These are phyloP conservation scores for Rachicladosporium sp. DNA, from an alignment of 2,329 filamentous ascomycete genomes.

Conservation along the genomic window DNA sequence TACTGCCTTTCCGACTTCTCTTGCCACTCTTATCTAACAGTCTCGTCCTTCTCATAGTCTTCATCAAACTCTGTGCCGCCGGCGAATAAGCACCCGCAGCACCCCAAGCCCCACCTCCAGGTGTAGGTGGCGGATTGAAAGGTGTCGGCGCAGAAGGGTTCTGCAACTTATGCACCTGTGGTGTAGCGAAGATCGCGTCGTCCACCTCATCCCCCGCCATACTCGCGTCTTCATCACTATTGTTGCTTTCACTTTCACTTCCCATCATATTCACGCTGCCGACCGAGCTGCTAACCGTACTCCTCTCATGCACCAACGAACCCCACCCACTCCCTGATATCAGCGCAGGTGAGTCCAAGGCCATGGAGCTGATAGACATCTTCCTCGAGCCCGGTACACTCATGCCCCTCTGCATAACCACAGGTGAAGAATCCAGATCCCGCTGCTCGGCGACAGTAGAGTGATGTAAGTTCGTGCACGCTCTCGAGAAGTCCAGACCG, in stretches of 20 bases:
- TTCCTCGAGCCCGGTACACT: constrained; percentile 44
- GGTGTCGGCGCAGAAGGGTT: constrained; percentile 35
- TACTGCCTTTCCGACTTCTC: constrained; percentile 52
- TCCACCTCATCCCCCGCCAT: constrained; percentile 37
- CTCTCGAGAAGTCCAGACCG: constrained; percentile 84
- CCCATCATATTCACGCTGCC: constrained; percentile 69
- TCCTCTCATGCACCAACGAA: constrained; percentile 44
- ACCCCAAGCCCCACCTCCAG: constrained; percentile 28
- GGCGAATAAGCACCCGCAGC: constrained; percentile 49
- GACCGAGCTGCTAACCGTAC: constrained; percentile 65
- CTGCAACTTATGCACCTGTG: constrained; percentile 54
- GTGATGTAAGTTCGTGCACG: constrained; percentile 88
- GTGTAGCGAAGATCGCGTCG: constrained; percentile 71
- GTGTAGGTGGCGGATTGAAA: constrained; percentile 35
- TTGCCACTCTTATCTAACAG: constrained; percentile 38
- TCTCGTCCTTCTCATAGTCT: constrained; percentile 60
- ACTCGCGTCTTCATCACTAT: constrained; percentile 45
- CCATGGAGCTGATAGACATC: constrained; percentile 26
- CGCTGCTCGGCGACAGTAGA: constrained; percentile 82
- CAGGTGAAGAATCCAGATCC: constrained; percentile 83
- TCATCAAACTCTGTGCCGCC: constrained; percentile 64
- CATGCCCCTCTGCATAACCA: constrained; percentile 57
- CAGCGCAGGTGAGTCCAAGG: constrained; percentile 52
- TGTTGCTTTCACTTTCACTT: constrained; percentile 64
- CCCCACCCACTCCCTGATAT: constrained; percentile 23